Evolutionary conservation across 352 stramenopile species (phyloP), one percentile per base, ranked within the genome.

Genomic region (Phytophthora fragariae): DNA sequence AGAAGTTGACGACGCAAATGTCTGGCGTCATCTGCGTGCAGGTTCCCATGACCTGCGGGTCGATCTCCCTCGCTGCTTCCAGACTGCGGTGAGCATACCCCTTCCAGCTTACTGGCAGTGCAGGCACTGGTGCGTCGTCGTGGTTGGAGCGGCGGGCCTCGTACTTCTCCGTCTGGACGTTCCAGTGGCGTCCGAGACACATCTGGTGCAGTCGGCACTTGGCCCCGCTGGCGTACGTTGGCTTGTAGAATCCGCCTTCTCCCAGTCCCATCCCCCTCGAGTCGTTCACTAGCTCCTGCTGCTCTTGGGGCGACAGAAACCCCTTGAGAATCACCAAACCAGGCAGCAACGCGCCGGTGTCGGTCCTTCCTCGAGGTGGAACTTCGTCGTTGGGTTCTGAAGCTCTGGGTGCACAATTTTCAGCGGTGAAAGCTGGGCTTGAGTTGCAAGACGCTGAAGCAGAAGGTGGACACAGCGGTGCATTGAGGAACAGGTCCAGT

Each of bases 1-100:
- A 92, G 54, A 90, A 93, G 64, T 92, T 92, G 57, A 92, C 84
- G 19, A 92, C 83, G 52, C 83, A 92, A 55, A 93, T 85, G 37
- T 93, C 84, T 0, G 85, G 86, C 19, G 33, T 68, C 72, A 93
- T 84, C 11, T 49, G 39, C 7, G 33, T 46, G 69, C 81, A 91
- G 19, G 65, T 65, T n/a, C 86, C 86, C 72, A 91, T 68, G 15
- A 92, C 84, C 9, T 67, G 59, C 4, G 67, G 56, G 27, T 93
- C 84, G 8, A 81, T 69, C 4, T 66, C 55, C 2, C 59, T 68
- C 5, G 86, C 86, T 5, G 75, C 68, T 1, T 82, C 50, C 0
- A 89, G 66, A 66, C 81, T 90, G 15, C 79, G 62, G 12, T 76
- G 49, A 1, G 83, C 80, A 58, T 86, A 68, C 15, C 62, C 5